Conservation (phyloP, 2,329 filamentous ascomycete genomes). For the Lecanosticta acicola region DNA sequence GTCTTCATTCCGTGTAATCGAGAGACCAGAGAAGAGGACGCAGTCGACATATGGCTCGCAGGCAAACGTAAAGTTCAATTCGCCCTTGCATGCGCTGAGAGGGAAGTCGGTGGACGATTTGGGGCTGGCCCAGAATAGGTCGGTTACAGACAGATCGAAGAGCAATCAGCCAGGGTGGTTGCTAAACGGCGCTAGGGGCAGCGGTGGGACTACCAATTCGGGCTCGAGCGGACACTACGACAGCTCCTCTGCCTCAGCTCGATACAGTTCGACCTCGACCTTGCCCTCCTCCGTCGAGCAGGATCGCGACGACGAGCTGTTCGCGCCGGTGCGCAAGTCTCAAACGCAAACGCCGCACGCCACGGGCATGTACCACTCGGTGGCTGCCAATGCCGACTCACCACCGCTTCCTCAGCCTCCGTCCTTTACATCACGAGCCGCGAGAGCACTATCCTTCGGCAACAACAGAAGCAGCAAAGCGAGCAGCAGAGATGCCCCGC, state of each 20-base stretch:
- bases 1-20: conserved; percentile 51
- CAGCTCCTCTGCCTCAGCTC: conserved; percentile 41
- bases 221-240: conserved; percentile 41
- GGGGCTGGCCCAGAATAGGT: conserved; percentile 16
- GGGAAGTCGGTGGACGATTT: conserved; percentile 33
- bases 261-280: conserved; percentile 52
- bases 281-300: conserved; percentile 51
- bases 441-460: conserved; percentile 52
- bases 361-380: conserved; percentile 38
- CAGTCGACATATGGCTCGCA: conserved; percentile 25
- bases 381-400: conserved; percentile 35
- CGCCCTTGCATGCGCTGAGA: conserved; percentile 30
- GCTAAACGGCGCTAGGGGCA: conserved; percentile 39
- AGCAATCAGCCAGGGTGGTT: conserved; percentile 15
- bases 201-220: conserved; percentile 46
- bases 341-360: no score
- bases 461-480: conserved; percentile 22
- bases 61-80: conserved; percentile 31
- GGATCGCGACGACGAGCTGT: conserved; percentile 32
- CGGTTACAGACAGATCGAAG: conserved; percentile 11
- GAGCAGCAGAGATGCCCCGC: conserved; percentile 15
- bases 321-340: conserved; percentile 30
- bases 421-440: conserved; percentile 38
- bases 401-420: conserved; percentile 33
- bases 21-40: conserved; percentile 45